Evolutionary conservation across 1,284 basidiomycete species (phyloP).

Genomic region (Quambalaria eucalypti): DNA sequence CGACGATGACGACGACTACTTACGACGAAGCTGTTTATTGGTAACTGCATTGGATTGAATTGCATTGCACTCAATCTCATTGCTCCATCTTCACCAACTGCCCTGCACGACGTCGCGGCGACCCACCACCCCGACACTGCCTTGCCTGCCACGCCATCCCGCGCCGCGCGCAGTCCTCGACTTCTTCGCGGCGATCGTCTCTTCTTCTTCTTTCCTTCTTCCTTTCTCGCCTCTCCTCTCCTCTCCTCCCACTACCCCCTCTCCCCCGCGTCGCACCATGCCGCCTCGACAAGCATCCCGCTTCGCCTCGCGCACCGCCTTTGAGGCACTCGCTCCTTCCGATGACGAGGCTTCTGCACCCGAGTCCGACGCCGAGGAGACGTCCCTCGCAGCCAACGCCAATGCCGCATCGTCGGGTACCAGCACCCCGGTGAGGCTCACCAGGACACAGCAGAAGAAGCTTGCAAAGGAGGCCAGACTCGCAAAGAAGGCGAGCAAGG

Average conservation of each 20-base stretch:
- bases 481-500: not conserved
- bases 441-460: slow-evolving; percentile 1
- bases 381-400: not conserved
- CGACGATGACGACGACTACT: too few relatives aligned
- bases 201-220: too few relatives aligned
- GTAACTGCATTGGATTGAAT: too few relatives aligned
- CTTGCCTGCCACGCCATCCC: too few relatives aligned
- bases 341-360: not conserved
- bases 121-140: too few relatives aligned
- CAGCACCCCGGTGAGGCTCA: not conserved
- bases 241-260: not conserved
- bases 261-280: not conserved
- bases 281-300: slow-evolving; percentile 5
- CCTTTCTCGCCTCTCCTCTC: not conserved
- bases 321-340: slow-evolving; percentile 5
- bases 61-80: too few relatives aligned
- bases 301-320: slow-evolving; percentile 9
- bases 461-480: not conserved
- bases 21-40: too few relatives aligned
- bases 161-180: too few relatives aligned
- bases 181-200: too few relatives aligned
- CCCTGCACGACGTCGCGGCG: too few relatives aligned
- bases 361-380: not conserved
- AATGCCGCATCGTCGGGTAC: not conserved
- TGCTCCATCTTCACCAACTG: too few relatives aligned